These are phyloP conservation scores for Russula emetica DNA, from an alignment of 768 basidiomycete species.

Conservation along the genomic window DNA sequence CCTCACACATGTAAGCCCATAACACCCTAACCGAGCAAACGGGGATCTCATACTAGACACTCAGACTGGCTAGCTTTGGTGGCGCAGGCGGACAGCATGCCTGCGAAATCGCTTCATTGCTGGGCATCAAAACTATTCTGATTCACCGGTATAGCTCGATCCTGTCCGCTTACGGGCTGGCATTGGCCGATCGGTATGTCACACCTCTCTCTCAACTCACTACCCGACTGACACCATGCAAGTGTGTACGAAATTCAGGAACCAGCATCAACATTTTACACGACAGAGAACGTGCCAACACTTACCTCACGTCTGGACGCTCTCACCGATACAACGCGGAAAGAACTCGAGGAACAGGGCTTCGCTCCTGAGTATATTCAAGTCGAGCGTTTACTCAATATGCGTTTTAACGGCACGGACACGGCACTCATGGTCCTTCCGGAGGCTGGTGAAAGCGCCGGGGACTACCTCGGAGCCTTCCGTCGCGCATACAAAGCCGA, in stretches of 20 bases:
- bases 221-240: neutral
- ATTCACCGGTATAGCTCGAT: conserved; percentile 92
- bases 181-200: conserved; percentile 69
- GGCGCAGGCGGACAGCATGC: conserved; percentile 92
- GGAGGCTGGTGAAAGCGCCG: conserved; percentile 41
- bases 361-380: conserved; percentile 69
- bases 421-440: conserved; percentile 87
- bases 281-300: conserved; percentile 47
- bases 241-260: conserved; percentile 88
- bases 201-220: neutral
- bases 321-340: conserved; percentile 55
- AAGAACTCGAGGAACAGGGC: conserved; percentile 73
- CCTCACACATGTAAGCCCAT: conserved; percentile 56
- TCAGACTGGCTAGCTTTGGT: conserved; percentile 78
- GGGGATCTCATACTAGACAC: conserved; percentile 15
- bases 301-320: conserved; percentile 67
- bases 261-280: conserved; percentile 79
- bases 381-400: conserved; percentile 81
- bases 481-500: conserved; percentile 74
- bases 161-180: conserved; percentile 91
- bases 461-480: conserved; percentile 80
- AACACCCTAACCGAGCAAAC: conserved; percentile 1
- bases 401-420: conserved; percentile 92
- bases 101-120: conserved; percentile 80
- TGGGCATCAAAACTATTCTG: conserved; percentile 84